These are phyloP conservation scores for Osmanthus fragrans DNA, from an alignment of 257 asterid genomes.

Conservation along the genomic window DNA sequence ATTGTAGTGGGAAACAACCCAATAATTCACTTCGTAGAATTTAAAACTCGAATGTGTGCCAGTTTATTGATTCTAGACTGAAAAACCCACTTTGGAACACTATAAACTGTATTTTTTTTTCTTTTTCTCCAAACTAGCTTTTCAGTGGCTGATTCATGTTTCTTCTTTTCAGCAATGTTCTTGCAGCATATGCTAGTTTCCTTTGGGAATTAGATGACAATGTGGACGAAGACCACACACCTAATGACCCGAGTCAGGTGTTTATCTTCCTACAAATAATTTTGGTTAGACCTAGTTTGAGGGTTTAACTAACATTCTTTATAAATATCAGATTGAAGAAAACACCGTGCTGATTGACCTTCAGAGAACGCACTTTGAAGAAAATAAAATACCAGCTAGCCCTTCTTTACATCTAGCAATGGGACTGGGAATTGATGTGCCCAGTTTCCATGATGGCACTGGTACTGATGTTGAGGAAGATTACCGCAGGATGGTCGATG, in stretches of 20 bases:
- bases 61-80: neutral
- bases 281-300: constrained; percentile 2
- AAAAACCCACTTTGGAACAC: neutral
- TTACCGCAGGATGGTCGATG: constrained; percentile 59
- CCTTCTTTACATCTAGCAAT: constrained; percentile 73
- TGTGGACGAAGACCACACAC: constrained; percentile 40
- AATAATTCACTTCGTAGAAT: neutral
- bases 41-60: neutral
- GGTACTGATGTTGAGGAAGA: constrained; percentile 42
- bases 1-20: neutral
- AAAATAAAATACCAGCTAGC: constrained; percentile 55
- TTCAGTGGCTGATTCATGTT: constrained; percentile 17
- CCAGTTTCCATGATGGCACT: constrained; percentile 28
- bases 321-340: constrained; percentile 41
- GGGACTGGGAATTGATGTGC: constrained; percentile 58
- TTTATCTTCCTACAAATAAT: constrained; percentile 8
- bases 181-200: constrained; percentile 76
- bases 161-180: constrained; percentile 62
- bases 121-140: neutral
- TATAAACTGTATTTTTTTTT: too few relatives aligned
- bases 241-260: constrained; percentile 43
- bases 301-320: constrained; percentile 4
- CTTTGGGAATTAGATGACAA: constrained; percentile 71
- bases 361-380: constrained; percentile 27
- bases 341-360: constrained; percentile 19